Conservation (phyloP, 148 eudicot genomes). For the Fallopia convolvulus region DNA sequence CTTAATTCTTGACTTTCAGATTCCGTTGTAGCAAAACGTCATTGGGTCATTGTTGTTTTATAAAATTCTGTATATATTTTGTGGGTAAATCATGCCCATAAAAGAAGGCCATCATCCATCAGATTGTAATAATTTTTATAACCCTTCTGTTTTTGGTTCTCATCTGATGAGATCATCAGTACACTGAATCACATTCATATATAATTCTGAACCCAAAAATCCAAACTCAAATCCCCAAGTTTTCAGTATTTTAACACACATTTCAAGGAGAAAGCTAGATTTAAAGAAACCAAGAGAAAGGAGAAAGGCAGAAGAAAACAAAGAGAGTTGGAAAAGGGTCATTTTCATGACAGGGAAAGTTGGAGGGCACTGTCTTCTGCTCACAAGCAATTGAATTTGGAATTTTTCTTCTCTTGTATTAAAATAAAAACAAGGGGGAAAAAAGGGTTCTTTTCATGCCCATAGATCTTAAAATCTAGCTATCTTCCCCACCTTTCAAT, state of each 20-base stretch:
- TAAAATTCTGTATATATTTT: background rate
- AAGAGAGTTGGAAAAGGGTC: constrained; percentile 10
- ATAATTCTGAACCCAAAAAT: background rate
- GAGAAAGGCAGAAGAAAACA: constrained; percentile 1
- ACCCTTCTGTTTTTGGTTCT: background rate
- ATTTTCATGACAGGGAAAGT: constrained; percentile 6
- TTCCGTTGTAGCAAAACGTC: no score
- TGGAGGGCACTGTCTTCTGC: constrained; percentile 10
- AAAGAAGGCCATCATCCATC: background rate
- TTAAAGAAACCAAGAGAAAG: background rate
- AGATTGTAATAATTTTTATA: background rate
- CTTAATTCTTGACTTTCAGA: no score
- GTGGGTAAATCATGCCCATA: background rate
- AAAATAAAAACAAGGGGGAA: background rate
- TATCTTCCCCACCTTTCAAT: background rate
- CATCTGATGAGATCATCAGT: background rate
- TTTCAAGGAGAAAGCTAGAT: background rate
- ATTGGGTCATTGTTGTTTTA: no score
- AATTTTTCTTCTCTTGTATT: background rate
- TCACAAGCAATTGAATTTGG: constrained; percentile 6
- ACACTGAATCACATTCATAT: background rate
- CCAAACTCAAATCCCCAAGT: background rate
- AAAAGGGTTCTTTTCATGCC: background rate
- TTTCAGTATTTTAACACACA: constrained; percentile 1
- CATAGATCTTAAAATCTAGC: constrained; percentile 3